Evolutionary conservation across 2,329 filamentous ascomycete genomes (phyloP).

Genomic region (Verticillium dahliae): DNA sequence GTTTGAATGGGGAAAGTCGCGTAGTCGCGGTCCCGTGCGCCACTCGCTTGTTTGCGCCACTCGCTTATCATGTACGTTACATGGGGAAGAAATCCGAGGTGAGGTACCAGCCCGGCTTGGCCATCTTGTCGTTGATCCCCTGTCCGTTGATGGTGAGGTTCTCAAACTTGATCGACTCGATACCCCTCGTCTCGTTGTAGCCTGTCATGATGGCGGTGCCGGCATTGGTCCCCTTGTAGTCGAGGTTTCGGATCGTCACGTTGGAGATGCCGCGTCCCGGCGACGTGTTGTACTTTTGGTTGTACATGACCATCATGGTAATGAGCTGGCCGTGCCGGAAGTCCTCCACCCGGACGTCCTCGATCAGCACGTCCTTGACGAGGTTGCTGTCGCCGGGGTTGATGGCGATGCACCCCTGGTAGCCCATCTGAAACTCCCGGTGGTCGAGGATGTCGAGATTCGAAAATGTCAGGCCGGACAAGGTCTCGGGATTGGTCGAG

Average conservation of each 20-base stretch:
- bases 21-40: no score
- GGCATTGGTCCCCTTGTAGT: constrained; percentile 11
- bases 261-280: constrained; percentile 23
- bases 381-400: constrained; percentile 25
- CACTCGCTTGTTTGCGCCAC: no score
- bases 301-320: constrained; percentile 26
- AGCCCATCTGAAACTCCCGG: constrained; percentile 23
- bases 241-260: constrained; percentile 13
- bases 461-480: constrained; percentile 18
- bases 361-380: constrained; percentile 19
- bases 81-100: constrained; percentile 7
- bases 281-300: constrained; percentile 24
- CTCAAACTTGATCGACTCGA: constrained; percentile 15
- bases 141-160: constrained; percentile 15
- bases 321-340: constrained; percentile 23
- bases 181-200: neutral
- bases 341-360: constrained; percentile 23
- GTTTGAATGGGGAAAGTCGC: no score
- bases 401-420: constrained; percentile 27
- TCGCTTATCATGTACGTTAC: no score
- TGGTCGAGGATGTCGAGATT: constrained; percentile 30
- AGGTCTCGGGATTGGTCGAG: constrained; percentile 22
- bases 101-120: constrained; percentile 9
- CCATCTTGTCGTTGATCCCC: constrained; percentile 13
- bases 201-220: constrained; percentile 11